Evolutionary conservation across 768 basidiomycete species (phyloP), one percentile per base, ranked within the genome.

Genomic region (Hirschioporus abietinus): DNA sequence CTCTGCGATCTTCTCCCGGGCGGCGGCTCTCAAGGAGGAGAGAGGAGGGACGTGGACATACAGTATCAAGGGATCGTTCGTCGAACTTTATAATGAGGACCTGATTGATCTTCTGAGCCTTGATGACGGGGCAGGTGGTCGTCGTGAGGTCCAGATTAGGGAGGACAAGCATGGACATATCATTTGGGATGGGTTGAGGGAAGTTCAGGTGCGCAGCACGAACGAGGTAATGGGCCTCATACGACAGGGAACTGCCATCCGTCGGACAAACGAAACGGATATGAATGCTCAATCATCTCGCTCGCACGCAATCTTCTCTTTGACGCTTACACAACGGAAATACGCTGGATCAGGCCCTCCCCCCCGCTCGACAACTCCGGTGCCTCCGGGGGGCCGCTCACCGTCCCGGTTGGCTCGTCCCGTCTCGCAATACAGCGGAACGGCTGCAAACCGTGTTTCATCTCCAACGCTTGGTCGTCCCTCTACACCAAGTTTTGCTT

Each of bases 51-150:
- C 87, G 58, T 96, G 92, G 93, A 90, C 83, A 67, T 95, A 82
- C 74, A 85, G 76, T 69, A 79, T 95, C 74, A 95, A 93, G 78
- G 92, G 92, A 63, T 95, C 93, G 25, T 99, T 96, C 81, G 89
- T 99, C 70, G 97, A 99, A 83, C 86, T 99, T 64, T 99, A 99
- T 79, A 99, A 99, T 78, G 97, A 99, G 80, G 97, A 99, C 79
- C 86, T 99, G 64, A 93, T 99, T 75, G 97, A 99, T 81, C 83
- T 99, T 64, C 83, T 99, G 64, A 88, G 88, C 65, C 80, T 88
- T 72, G 89, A 92, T 67, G 91, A 93, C 66, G 76, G 79, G 7
- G 81, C 78, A 35, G 88, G 85, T n/a, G 83, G 78, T 12, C 84
- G 88, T 66, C 88, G 94, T 63, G 92, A 94, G 72, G 93, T 99